Conservation (phyloP, 345 rosid species). For the Brassica rapa region DNA sequence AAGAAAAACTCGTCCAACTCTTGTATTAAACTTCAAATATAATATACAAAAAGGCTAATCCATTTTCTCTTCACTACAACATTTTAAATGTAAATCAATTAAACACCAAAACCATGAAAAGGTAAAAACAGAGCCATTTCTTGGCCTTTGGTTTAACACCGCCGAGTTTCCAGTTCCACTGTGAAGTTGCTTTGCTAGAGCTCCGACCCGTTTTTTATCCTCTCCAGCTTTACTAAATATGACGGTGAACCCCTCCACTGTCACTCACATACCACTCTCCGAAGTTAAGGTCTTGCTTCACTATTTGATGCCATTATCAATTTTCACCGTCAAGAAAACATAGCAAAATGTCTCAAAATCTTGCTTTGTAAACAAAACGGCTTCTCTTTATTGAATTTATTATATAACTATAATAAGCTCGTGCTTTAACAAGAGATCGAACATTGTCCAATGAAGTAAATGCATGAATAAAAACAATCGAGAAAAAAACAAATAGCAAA, state of each 20-base stretch:
- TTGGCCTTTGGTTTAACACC: slow-evolving; percentile 30
- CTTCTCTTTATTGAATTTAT: slow-evolving; percentile 23
- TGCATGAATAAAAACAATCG: not conserved
- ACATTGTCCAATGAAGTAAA: not conserved
- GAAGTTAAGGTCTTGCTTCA: slow-evolving; percentile 41
- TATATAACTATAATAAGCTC: slow-evolving; percentile 1
- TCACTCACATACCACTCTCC: slow-evolving; percentile 56
- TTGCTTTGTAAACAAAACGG: not conserved
- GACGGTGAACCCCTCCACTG: slow-evolving; percentile 47
- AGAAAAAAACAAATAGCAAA: not conserved
- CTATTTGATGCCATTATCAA: slow-evolving; percentile 34
- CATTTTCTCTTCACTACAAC: slow-evolving; percentile 2
- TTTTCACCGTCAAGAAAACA: slow-evolving; percentile 25
- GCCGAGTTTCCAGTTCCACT: slow-evolving; percentile 39
- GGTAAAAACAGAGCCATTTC: slow-evolving; percentile 46
- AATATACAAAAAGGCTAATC: slow-evolving; percentile 16
- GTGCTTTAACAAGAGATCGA: not conserved
- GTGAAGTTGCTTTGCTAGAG: slow-evolving; percentile 29
- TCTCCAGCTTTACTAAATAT: slow-evolving; percentile 49
- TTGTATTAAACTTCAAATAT: not conserved
- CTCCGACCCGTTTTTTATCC: slow-evolving; percentile 42
- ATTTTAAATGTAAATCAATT: not conserved
- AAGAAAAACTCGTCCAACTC: not conserved
- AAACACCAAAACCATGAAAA: slow-evolving; percentile 20
- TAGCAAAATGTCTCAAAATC: not conserved